Percentiles rank a stretch among this genome's conserved stretches.
Conservation (phyloP, 2,329 filamentous ascomycete genomes). For the Dothiorella sarmentorum region DNA sequence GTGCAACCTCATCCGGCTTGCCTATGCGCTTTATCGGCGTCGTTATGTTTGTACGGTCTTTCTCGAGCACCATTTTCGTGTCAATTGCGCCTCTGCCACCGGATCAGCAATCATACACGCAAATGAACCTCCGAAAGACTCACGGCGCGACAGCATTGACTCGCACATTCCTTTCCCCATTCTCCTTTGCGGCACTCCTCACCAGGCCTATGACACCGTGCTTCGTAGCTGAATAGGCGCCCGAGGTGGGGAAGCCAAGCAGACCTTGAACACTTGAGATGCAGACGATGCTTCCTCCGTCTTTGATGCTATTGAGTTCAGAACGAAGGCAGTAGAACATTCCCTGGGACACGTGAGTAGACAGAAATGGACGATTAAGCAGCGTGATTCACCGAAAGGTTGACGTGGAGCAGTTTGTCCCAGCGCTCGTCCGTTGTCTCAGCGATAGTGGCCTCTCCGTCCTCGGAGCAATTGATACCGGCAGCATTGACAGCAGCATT, state of each 20-base stretch:
- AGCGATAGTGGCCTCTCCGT: conserved; percentile 39
- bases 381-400: conserved; percentile 26
- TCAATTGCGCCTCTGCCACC: conserved; percentile 21
- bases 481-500: conserved; percentile 42
- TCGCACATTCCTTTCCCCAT: conserved; percentile 31
- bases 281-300: conserved; percentile 32
- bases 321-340: conserved; percentile 24
- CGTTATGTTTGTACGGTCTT: background rate
- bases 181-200: conserved; percentile 37
- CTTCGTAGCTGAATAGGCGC: conserved; percentile 19
- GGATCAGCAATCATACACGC: background rate
- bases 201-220: conserved; percentile 28
- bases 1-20: conserved; percentile 31
- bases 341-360: background rate
- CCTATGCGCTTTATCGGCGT: conserved; percentile 18
- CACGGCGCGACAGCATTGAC: conserved; percentile 43
- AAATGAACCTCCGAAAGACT: conserved; percentile 21
- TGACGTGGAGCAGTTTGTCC: conserved; percentile 33
- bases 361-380: background rate
- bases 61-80: conserved; percentile 25
- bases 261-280: conserved; percentile 50
- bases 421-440: conserved; percentile 34
- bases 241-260: conserved; percentile 34
- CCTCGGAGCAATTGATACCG: conserved; percentile 33
- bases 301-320: conserved; percentile 34